A percentile compares a stretch with the other conserved stretches of the same genome.
phyloP scores from a whole-genome alignment of 2,329 filamentous ascomycete genomes.

The Lomentospora prolificans region DNA sequence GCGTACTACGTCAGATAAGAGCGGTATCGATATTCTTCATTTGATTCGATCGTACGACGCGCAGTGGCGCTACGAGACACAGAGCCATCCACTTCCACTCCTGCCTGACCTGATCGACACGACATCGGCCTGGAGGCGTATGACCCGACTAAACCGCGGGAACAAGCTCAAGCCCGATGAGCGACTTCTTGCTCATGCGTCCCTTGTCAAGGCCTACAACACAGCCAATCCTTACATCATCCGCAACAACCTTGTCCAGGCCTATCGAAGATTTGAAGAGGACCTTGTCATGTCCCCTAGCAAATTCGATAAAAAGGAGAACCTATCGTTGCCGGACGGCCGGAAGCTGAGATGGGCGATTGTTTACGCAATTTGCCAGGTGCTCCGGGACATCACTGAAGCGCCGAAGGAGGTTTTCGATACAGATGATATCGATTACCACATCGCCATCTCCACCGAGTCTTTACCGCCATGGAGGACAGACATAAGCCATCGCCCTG shows the following conservation, averaged over 20 bases:
- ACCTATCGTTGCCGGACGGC: constrained; percentile 48
- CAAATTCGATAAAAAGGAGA: constrained; percentile 46
- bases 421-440: constrained; percentile 45
- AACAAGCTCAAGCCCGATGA: constrained; percentile 37
- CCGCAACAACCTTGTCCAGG: constrained; percentile 50
- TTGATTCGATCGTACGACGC: constrained; percentile 57
- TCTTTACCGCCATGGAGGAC: constrained; percentile 38
- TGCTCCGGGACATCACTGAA: constrained; percentile 54
- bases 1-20: constrained; percentile 34
- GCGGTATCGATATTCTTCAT: constrained; percentile 61
- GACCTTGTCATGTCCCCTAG: constrained; percentile 37
- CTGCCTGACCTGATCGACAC: constrained; percentile 40
- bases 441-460: constrained; percentile 32
- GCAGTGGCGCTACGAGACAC: constrained; percentile 45
- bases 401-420: constrained; percentile 53
- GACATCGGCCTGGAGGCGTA: constrained; percentile 19
- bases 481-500: not conserved
- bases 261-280: constrained; percentile 63
- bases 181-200: constrained; percentile 39
- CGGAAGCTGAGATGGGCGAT: constrained; percentile 72
- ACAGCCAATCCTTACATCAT: constrained; percentile 24
- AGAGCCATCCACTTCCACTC: constrained; percentile 58
- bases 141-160: constrained; percentile 30
- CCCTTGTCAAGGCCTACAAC: constrained; percentile 43
- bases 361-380: constrained; percentile 64